Evolutionary conservation across 2,329 filamentous ascomycete species (phyloP).

Genomic region (Aureobasidium sp.): DNA sequence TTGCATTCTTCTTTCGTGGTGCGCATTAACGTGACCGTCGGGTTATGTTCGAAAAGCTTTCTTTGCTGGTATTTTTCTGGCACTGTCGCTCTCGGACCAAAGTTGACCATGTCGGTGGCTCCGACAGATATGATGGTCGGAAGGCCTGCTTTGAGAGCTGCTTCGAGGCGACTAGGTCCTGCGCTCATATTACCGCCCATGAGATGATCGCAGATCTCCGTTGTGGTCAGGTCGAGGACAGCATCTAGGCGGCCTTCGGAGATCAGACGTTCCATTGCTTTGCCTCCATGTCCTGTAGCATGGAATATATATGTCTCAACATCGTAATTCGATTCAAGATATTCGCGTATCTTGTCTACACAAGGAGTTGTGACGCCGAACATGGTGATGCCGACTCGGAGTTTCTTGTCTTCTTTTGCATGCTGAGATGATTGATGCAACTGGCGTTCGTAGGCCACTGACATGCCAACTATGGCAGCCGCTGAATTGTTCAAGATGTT

Average conservation of each 20-base stretch:
- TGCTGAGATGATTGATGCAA: not conserved
- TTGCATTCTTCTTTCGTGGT: constrained; percentile 52
- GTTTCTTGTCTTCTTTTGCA: constrained; percentile 28
- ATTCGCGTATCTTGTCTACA: constrained; percentile 48
- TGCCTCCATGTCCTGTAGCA: constrained; percentile 61
- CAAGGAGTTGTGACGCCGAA: constrained; percentile 67
- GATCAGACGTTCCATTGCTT: constrained; percentile 61
- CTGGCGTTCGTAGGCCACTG: constrained; percentile 36
- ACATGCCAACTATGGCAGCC: constrained; percentile 54
- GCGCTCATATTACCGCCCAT: constrained; percentile 58
- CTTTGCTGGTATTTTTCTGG: constrained; percentile 49
- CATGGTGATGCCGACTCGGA: constrained; percentile 61
- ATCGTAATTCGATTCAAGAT: constrained; percentile 41
- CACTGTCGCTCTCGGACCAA: constrained; percentile 50
- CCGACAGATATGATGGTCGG: constrained; percentile 49
- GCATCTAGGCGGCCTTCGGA: constrained; percentile 54
- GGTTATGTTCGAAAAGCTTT: constrained; percentile 58
- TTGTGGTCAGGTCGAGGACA: constrained; percentile 64
- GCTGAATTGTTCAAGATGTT: constrained; percentile 57
- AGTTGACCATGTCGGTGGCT: constrained; percentile 56
- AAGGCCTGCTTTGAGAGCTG: constrained; percentile 50
- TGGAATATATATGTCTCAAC: constrained; percentile 62
- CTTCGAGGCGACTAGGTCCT: constrained; percentile 49
- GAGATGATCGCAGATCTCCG: constrained; percentile 58
- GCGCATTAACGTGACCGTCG: constrained; percentile 59